Percentiles rank a stretch among this genome's conserved stretches.
These are phyloP conservation scores for Tetracladium maxilliforme DNA, from an alignment of 2,329 filamentous ascomycete genomes.

Conservation along the genomic window DNA sequence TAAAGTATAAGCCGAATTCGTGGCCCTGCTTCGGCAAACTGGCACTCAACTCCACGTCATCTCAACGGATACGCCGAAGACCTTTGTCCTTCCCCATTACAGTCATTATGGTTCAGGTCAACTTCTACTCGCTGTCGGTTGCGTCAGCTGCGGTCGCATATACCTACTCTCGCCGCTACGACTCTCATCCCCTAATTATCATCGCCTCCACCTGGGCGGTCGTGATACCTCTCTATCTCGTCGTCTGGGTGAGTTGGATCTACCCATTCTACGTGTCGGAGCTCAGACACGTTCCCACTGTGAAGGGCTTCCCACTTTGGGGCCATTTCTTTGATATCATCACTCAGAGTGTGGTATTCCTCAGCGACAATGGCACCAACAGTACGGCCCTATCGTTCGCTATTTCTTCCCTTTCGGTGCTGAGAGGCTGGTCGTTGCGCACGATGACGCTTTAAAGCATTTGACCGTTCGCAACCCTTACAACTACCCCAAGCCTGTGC, in stretches of 20 bases:
- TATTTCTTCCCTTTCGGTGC: slow-evolving; percentile 29
- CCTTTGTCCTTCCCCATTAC: no score
- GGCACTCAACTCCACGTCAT: no score
- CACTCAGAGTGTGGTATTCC: slow-evolving; percentile 22
- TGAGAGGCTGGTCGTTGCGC: slow-evolving; percentile 25
- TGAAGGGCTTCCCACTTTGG: slow-evolving; percentile 23
- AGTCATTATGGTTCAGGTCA: no score
- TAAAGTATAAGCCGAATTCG: no score
- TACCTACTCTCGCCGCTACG: no score
- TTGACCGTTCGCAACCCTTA: slow-evolving; percentile 26
- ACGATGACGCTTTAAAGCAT: slow-evolving; percentile 26
- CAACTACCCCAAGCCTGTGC: slow-evolving; percentile 20
- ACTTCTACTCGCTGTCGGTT: no score
- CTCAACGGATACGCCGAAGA: no score
- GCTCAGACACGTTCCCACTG: slow-evolving; percentile 24
- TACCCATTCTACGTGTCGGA: slow-evolving; percentile 26
- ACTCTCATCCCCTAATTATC: no score
- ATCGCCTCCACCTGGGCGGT: no score
- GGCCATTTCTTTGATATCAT: slow-evolving; percentile 26
- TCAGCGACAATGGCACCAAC: slow-evolving; percentile 24
- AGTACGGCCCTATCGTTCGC: slow-evolving; percentile 24
- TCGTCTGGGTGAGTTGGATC: slow-evolving; percentile 19
- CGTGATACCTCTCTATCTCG: slow-evolving; percentile 14
- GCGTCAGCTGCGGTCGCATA: no score
- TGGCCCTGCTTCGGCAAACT: no score